Evolutionary conservation across 495 filamentous ascomycete genomes (phyloP), one percentile per base, ranked within the genome.

Genomic region (Astrothelium subdiscretum): DNA sequence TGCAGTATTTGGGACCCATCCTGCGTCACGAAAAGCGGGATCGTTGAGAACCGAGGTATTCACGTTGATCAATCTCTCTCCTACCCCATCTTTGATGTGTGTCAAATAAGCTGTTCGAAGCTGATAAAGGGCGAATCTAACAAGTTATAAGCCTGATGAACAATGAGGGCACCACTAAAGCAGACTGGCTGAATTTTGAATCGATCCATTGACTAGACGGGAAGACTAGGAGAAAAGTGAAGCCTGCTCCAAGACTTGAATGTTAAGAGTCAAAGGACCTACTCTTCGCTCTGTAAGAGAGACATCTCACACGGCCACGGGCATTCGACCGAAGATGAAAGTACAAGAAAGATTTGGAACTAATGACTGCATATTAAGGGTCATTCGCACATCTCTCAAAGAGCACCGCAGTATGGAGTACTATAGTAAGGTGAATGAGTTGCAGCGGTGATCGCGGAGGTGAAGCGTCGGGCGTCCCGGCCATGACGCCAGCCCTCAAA

Each of bases 281-380:
- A 96, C 91, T 97, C 92, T 83, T 97, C 92, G 65, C 95, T 91
- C 74, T 96, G 90, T 61, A 97, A 87, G 69, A 97, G 82, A 68
- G 92, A 95, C 94, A 97, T 97, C 29, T 11, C 8, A 1, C 22
- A 26, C 18, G 57, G 27, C 43, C 32, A 59, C 54, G 52, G 24
- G 57, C n/a, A 3, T 60, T 59, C 66, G 68, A 66, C 43, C 68
- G 66, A 70, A 66, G 66, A 66, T 63, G 62, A 48, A 42, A 63
- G 54, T 48, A 48, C n/a, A 48, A 15, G 43, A 15, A 20, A 48
- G 20, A 48, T 15, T 48, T n/a, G n/a, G 5, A n/a, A n/a, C n/a
- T n/a, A n/a, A n/a, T n/a, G n/a, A n/a, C n/a, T n/a, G n/a, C n/a
- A n/a, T 48, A 15, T 22, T 15, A 18, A 38, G 22, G 31, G 8